Evolutionary conservation across 371 early-diverging fungal species (phyloP).

Genomic region (Mucor piriformis): DNA sequence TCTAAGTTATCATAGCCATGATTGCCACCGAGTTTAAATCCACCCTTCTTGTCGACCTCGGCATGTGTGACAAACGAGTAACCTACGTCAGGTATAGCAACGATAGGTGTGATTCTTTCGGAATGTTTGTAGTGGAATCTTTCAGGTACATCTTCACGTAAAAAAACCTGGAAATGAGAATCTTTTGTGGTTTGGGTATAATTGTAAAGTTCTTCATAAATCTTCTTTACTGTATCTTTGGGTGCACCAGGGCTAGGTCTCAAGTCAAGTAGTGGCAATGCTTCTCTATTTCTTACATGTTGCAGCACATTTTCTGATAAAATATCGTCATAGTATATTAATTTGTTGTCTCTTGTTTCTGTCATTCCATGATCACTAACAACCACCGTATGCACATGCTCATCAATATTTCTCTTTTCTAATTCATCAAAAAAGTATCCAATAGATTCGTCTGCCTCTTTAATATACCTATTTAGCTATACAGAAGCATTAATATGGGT

Average conservation of each 20-base stretch:
- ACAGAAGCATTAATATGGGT: neutral
- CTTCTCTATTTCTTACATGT: constrained; percentile 37
- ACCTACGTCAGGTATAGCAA: constrained; percentile 71
- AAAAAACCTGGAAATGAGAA: constrained; percentile 65
- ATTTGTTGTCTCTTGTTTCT: constrained; percentile 45
- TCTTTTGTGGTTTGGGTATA: constrained; percentile 40
- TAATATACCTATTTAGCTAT: constrained; percentile 64
- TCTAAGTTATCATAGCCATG: constrained; percentile 88
- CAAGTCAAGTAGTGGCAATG: constrained; percentile 48
- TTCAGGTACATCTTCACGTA: constrained; percentile 68
- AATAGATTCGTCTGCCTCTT: constrained; percentile 68
- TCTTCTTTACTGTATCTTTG: constrained; percentile 26
- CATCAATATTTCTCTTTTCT: constrained; percentile 56
- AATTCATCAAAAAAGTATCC: constrained; percentile 64
- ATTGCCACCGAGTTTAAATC: constrained; percentile 57
- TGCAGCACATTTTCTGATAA: constrained; percentile 33
- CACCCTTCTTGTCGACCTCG: constrained; percentile 30
- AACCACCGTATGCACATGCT: constrained; percentile 78
- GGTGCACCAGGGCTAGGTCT: constrained; percentile 47
- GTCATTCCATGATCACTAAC: constrained; percentile 97
- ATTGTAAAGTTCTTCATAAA: constrained; percentile 33
- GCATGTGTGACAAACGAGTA: constrained; percentile 57
- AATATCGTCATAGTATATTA: constrained; percentile 79
- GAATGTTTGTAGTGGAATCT: constrained; percentile 63
- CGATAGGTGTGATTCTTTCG: constrained; percentile 74